A percentile compares a stretch with the other conserved stretches of the same genome.
phyloP scores from a whole-genome alignment of 1,284 basidiomycete species.

The Hemileia vastatrix region DNA sequence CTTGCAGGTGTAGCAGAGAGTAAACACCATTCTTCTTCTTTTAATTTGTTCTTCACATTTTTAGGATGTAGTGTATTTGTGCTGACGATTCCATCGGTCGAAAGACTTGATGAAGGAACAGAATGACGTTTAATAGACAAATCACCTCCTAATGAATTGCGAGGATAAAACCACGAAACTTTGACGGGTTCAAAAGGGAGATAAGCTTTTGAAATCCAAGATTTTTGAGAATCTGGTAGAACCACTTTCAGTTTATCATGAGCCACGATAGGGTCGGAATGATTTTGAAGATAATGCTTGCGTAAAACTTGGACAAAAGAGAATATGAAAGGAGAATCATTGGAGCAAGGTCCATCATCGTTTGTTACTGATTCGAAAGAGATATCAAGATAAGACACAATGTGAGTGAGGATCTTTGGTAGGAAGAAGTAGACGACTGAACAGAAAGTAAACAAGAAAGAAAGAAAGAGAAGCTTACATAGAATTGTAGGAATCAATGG shows the following conservation, averaged over 20 bases:
- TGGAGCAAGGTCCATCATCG: conserved; percentile 20
- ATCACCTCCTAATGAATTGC: background rate
- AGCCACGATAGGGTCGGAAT: no score
- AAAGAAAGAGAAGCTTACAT: no score
- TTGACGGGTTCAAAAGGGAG: conserved; percentile 7
- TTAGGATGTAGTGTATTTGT: no score
- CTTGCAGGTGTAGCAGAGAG: conserved; percentile 61
- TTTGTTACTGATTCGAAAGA: conserved; percentile 1
- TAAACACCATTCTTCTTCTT: conserved; percentile 7
- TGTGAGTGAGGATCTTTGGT: background rate
- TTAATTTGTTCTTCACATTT: no score
- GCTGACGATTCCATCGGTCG: no score
- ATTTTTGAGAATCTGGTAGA: conserved; percentile 19
- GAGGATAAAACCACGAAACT: conserved; percentile 8
- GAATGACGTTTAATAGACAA: background rate
- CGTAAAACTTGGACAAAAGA: conserved; percentile 4
- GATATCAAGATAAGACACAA: background rate
- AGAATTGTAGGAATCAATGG: no score
- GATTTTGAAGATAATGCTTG: background rate
- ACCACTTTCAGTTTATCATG: conserved; percentile 16
- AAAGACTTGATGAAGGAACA: no score
- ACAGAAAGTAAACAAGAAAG: no score
- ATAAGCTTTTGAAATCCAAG: conserved; percentile 19
- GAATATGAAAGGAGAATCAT: conserved; percentile 14
- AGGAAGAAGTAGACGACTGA: background rate